phyloP scores from a whole-genome alignment of 2,329 filamentous ascomycete species.

The Sporothrix euskadiensis region DNA sequence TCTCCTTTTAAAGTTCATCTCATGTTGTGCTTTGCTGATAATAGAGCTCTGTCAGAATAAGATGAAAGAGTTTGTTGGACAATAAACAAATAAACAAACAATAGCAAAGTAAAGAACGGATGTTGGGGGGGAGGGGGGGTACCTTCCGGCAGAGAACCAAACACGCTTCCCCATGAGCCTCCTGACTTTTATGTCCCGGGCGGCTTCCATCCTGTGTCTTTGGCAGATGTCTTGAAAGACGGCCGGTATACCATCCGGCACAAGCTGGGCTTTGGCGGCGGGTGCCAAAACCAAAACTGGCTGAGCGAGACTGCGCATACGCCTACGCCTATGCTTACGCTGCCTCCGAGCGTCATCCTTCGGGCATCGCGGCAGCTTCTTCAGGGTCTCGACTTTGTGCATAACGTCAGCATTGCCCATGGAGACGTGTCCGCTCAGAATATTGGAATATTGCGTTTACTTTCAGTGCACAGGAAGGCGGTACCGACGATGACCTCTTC shows the following conservation, averaged over 20 bases:
- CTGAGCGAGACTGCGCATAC: not conserved
- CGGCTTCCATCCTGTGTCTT: constrained; percentile 14
- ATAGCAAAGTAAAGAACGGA: no score
- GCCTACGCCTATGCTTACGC: no score
- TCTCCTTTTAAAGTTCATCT: no score
- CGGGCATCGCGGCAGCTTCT: not conserved
- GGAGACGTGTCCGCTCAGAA: not conserved
- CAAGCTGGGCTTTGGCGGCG: constrained; percentile 22
- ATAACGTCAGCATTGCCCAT: not conserved
- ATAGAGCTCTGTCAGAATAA: no score
- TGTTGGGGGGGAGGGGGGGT: no score
- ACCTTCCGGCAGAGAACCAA: no score
- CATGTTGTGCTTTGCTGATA: no score
- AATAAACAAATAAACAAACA: no score
- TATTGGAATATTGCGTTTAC: constrained; percentile 3
- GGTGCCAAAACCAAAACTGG: no score
- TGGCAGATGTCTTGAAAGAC: constrained; percentile 11
- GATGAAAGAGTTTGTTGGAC: no score
- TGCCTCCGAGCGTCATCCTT: not conserved
- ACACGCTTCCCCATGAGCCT: not conserved
- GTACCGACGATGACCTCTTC: not conserved
- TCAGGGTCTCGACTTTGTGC: not conserved
- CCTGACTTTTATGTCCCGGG: not conserved
- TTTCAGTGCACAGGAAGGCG: not conserved
- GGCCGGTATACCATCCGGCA: constrained; percentile 20